Evolutionary conservation across 2,329 filamentous ascomycete genomes (phyloP).

Genomic region (Aureobasidium namibiae): DNA sequence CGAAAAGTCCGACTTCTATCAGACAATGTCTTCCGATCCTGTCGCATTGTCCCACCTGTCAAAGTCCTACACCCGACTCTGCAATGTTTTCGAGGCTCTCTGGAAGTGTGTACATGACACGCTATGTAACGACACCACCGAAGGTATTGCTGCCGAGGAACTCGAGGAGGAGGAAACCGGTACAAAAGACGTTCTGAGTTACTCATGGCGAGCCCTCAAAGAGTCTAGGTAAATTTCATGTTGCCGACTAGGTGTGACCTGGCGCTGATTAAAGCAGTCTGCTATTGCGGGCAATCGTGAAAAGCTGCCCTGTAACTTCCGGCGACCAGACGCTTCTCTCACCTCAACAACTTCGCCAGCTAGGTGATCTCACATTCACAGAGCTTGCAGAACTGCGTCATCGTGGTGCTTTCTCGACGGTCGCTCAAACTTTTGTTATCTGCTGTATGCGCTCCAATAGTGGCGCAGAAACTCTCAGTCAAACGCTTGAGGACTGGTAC

Average conservation of each 20-base stretch:
- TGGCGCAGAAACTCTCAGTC: neutral
- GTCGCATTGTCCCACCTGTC: neutral
- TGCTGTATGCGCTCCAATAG: slow-evolving; percentile 58
- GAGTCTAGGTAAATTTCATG: slow-evolving; percentile 62
- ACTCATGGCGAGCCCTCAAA: slow-evolving; percentile 90
- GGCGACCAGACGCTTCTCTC: slow-evolving; percentile 20
- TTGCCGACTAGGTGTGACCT: neutral
- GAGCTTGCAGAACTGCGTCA: slow-evolving; percentile 80
- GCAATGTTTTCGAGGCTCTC: slow-evolving; percentile 52
- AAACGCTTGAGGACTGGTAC: slow-evolving; percentile 58
- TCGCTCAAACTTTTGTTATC: slow-evolving; percentile 75
- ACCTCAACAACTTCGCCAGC: slow-evolving; percentile 48
- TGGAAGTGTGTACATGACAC: slow-evolving; percentile 71
- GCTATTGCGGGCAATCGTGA: slow-evolving; percentile 47
- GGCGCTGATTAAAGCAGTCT: slow-evolving; percentile 47
- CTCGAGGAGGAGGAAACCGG: slow-evolving; percentile 67
- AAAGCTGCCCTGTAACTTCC: slow-evolving; percentile 15
- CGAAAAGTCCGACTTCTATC: slow-evolving; percentile 23
- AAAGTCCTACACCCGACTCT: slow-evolving; percentile 6
- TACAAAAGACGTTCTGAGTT: slow-evolving; percentile 85
- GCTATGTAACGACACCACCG: slow-evolving; percentile 88
- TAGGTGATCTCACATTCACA: slow-evolving; percentile 69
- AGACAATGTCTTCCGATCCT: neutral
- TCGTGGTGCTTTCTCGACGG: slow-evolving; percentile 86
- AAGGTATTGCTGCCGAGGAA: slow-evolving; percentile 74